A percentile compares a stretch with the other conserved stretches of the same genome.
phyloP scores from a whole-genome alignment of 106 monocot species.

The Dioscorea alata region DNA sequence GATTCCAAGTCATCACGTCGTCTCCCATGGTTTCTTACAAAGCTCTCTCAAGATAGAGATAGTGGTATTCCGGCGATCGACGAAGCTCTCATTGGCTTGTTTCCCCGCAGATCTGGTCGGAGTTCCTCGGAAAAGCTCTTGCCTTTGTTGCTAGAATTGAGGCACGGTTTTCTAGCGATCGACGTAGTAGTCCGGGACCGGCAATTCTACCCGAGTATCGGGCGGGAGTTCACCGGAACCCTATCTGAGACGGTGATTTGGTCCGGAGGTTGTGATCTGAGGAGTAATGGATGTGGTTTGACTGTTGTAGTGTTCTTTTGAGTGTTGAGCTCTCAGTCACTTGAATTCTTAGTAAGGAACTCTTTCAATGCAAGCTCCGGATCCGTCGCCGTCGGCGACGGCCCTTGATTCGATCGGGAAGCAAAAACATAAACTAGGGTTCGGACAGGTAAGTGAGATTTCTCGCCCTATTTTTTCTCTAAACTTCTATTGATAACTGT shows the following conservation, averaged over 20 bases:
- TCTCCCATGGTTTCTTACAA: neutral
- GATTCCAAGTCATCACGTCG: too few species aligned
- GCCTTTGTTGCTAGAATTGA: too few species aligned
- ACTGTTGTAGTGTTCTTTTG: slow-evolving; percentile 18
- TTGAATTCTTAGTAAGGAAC: too few species aligned
- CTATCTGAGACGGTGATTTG: neutral
- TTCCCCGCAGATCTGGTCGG: too few species aligned
- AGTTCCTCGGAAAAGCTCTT: too few species aligned
- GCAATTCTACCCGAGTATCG: too few species aligned
- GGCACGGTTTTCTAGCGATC: too few species aligned
- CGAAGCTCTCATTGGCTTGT: too few species aligned
- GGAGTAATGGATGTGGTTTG: neutral
- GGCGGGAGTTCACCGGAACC: neutral
- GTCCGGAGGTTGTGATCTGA: too few species aligned
- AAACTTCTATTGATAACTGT: neutral
- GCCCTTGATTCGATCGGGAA: slow-evolving; percentile 23
- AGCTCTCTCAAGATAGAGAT: neutral
- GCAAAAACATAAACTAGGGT: slow-evolving; percentile 35
- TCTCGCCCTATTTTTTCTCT: neutral
- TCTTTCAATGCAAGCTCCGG: neutral
- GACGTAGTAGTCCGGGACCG: neutral
- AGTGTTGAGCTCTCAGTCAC: neutral
- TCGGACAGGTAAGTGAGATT: slow-evolving; percentile 51
- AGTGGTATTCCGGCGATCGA: neutral
- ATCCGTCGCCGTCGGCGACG: slow-evolving; percentile 28